Evolutionary conservation across 495 filamentous ascomycete genomes (phyloP).

Genomic region (Jackrogersella minutella): DNA sequence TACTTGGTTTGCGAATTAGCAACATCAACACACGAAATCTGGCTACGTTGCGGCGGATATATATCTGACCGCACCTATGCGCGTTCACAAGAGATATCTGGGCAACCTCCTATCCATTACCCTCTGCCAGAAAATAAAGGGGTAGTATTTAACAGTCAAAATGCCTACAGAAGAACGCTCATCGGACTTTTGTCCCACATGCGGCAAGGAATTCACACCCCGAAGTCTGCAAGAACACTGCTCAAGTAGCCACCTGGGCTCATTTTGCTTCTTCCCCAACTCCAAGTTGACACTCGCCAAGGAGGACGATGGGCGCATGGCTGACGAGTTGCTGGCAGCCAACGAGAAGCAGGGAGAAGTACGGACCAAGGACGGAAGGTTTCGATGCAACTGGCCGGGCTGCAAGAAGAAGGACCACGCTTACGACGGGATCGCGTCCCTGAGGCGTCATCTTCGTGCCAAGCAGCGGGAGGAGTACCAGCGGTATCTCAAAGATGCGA

Average conservation of each 20-base stretch:
- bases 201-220: not conserved
- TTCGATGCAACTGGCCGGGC: constrained; percentile 1
- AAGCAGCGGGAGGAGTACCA: not conserved
- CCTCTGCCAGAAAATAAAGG: too few species aligned
- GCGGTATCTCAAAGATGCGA: not conserved
- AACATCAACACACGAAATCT: not conserved
- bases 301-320: not conserved
- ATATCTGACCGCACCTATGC: not conserved
- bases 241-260: not conserved
- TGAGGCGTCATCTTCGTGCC: constrained; percentile 1
- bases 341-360: not conserved
- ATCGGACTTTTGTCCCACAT: not conserved
- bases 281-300: not conserved
- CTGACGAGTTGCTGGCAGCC: not conserved
- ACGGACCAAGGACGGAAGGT: not conserved
- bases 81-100: not conserved
- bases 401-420: not conserved
- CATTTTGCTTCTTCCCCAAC: constrained; percentile 2
- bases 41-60: not conserved
- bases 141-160: too few species aligned
- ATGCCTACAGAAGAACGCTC: not conserved
- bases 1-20: not conserved
- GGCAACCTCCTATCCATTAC: not conserved
- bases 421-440: not conserved
- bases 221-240: not conserved